Conservation (phyloP, 2,329 filamentous ascomycete species). For the Sporothrix phasma region DNA sequence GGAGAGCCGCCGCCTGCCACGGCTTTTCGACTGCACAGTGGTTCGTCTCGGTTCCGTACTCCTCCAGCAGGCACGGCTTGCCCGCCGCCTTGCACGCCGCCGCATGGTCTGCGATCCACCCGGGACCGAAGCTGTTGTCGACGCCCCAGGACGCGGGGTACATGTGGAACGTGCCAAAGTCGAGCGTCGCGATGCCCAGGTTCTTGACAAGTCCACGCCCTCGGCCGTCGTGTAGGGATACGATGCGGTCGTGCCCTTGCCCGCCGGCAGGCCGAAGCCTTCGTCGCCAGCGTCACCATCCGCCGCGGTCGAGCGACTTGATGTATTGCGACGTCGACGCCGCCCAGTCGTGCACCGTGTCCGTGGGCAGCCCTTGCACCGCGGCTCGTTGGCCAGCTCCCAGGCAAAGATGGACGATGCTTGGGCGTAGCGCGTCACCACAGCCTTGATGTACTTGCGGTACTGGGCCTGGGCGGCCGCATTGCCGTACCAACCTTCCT, state of each 20-base stretch:
- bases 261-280: constrained; percentile 25
- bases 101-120: constrained; percentile 30
- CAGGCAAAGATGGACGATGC: constrained; percentile 41
- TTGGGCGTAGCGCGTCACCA: constrained; percentile 37
- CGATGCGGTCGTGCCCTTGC: not conserved
- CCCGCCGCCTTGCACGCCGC: constrained; percentile 30
- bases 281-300: constrained; percentile 53
- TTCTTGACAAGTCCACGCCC: constrained; percentile 40
- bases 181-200: constrained; percentile 38
- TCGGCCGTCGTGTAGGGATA: constrained; percentile 35
- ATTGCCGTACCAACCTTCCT: constrained; percentile 45
- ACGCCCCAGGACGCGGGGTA: constrained; percentile 28
- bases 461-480: constrained; percentile 41
- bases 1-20: constrained; percentile 27
- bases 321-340: constrained; percentile 47
- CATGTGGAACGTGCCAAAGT: constrained; percentile 38
- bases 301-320: constrained; percentile 51
- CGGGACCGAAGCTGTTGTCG: constrained; percentile 27
- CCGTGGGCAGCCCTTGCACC: constrained; percentile 51
- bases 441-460: constrained; percentile 34
- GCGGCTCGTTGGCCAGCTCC: constrained; percentile 46
- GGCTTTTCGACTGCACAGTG: constrained; percentile 23
- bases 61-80: constrained; percentile 33
- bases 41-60: constrained; percentile 24
- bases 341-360: constrained; percentile 51